Evolutionary conservation across 306 rosid genomes (phyloP), one percentile per base, ranked within the genome.

Genomic region (Fagus crenata): DNA sequence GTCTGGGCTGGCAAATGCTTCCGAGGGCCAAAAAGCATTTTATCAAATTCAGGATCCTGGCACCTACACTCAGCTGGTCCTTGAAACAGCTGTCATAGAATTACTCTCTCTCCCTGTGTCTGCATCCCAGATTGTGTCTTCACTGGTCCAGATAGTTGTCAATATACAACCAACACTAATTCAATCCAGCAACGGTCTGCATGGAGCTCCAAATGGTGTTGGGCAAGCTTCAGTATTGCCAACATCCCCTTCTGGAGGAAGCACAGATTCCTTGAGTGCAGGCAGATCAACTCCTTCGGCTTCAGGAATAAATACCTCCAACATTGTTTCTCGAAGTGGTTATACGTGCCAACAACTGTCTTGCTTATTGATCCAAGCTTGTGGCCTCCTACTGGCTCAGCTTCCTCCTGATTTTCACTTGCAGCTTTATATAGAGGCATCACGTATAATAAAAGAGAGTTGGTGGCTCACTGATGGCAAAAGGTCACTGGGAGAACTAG

Each of bases 21-120:
- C 90, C 33, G 97, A 95, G 77, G 84, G 90, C 85, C 95, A 85
- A 81, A 95, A 90, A 75, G 93, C 97, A 76, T 95, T 92, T 82
- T 89, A 89, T 85, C 97, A 92, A 86, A 89, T 95, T 88, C 99
- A 95, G 89, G 99, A 95, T 91, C 99, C 99, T 63, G 99, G 99
- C 78, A 88, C 99, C 49, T 89, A 90, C 76, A 92, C 99, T 67
- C 97, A 90, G 77, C 91, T 95, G 73, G 97, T 92, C 80, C 96
- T 95, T 75, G 99, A 92, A 89, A 95, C 99, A 46, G 93, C 99
- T 49, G 97, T 95, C 64, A 75, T 95, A 79, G 99, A 95, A 85
- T 85, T 92, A 73, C 97, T 95, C 73, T 95, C 97, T 77, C 99
- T 95, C 74, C 97, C 99, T 0, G 97, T 95, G 53, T 75, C 97